Base-by-base conservation (phyloP, 495 filamentous ascomycete genomes). In the Platismatia glauca region DNA sequence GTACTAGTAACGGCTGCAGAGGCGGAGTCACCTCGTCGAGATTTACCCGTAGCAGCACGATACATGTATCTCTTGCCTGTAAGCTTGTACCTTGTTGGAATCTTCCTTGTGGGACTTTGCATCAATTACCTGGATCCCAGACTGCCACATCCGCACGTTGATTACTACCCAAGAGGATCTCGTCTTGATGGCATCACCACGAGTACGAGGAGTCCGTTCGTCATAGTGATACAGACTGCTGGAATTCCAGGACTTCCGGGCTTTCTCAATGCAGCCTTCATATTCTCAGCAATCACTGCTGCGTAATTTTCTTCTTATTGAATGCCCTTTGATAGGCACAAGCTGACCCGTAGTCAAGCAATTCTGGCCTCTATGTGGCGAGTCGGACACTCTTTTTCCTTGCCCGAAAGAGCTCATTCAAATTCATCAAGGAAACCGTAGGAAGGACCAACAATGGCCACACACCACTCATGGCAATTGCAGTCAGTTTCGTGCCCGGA, bases 1-100 rank as follows among this genome's bases (percentile, higher is more conserved):
- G 73, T 77, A 8, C 65, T 76, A 7, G 75, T 76, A 0, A 75
- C 73, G 33, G 75, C 77, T 27, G 70, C 72, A 16, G 77, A 79
- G 65, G 77, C 76, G 24, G 66, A 66, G 31, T 63, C 67, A 24
- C 70, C 74, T 58, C 66, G 68, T 27, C 65, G 55, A 53, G 71
- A 67, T 48, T 58, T 67, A 38, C 69, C 66, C 15, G 44, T 55
- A 44, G 65, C 69, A 39, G 69, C 72, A 56, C 61, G 65, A 12
- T 68, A 67, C 63, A 68, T 74, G 69, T 68, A 70, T 61, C 63
- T 65, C 44, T 41, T 72, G 7, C 64, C 71, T 22, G 43, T 72
- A 31, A 33, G 62, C 46, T 66, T 71, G 56, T 69, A 75, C 67
- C 43, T 72, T 37, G 18, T 73, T 56, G 41, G 59, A 59, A 63